Percentiles rank a stretch among this genome's conserved stretches.
These are phyloP conservation scores for Boechera stricta DNA, from an alignment of 345 rosid genomes.

Conservation along the genomic window DNA sequence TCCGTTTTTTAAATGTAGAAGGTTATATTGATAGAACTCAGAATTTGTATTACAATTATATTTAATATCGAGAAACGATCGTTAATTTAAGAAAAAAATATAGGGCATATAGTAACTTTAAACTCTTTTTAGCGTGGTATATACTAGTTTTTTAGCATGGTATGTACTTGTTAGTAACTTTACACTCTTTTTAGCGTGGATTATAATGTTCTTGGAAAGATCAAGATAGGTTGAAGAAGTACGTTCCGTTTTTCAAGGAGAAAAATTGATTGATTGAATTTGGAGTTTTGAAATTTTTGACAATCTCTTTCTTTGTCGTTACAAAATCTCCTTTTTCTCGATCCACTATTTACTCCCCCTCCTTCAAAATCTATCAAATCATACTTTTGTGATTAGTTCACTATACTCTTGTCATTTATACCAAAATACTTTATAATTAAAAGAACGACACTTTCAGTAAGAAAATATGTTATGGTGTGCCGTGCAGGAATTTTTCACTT, in stretches of 20 bases:
- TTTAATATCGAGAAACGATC: background rate
- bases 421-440: background rate
- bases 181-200: background rate
- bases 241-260: constrained; percentile 36
- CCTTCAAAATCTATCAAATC: constrained; percentile 38
- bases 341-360: constrained; percentile 5
- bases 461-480: background rate
- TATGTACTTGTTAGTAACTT: no score
- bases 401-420: constrained; percentile 3
- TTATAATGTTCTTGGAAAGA: constrained; percentile 20
- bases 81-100: background rate
- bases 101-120: background rate
- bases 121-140: no score
- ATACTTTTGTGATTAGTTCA: constrained; percentile 18
- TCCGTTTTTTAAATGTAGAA: background rate
- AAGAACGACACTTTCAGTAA: background rate
- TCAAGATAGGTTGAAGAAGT: constrained; percentile 17
- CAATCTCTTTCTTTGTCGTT: constrained; percentile 25
- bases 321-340: constrained; percentile 26
- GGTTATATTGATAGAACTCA: background rate
- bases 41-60: background rate
- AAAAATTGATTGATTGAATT: constrained; percentile 39
- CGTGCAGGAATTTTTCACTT: background rate
- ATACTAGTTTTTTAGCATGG: no score
- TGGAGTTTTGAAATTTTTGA: constrained; percentile 29